Evolutionary conservation across 2,329 filamentous ascomycete species (phyloP).

Genomic region (Sporothrix mexicana): DNA sequence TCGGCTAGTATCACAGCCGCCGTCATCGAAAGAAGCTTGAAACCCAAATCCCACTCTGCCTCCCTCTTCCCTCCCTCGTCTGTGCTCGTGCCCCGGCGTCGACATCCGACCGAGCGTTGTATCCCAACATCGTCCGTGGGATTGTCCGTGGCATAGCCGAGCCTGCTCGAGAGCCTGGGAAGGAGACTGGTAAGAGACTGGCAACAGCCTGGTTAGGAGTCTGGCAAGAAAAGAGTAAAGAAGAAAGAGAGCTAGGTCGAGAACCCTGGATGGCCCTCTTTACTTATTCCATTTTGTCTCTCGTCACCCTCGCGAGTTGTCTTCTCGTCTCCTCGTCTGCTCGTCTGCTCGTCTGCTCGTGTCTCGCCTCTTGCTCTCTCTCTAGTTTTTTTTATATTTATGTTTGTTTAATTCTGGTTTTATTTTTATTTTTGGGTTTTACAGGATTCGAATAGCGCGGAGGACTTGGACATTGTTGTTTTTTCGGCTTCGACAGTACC

Average conservation of each 20-base stretch:
- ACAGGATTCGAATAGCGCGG: neutral
- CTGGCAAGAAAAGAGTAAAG: neutral
- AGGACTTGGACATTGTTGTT: slow-evolving; percentile 12
- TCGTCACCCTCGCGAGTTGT: neutral
- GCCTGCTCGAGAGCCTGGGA: slow-evolving; percentile 6
- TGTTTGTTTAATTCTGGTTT: too few relatives aligned
- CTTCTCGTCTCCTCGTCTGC: neutral
- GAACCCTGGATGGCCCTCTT: neutral
- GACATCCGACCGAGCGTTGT: slow-evolving; percentile 6
- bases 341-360: neutral
- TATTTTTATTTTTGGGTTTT: too few relatives aligned
- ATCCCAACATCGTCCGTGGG: slow-evolving; percentile 20
- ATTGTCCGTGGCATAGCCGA: slow-evolving; percentile 24
- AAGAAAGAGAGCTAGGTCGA: neutral
- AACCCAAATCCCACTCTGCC: slow-evolving; percentile 13
- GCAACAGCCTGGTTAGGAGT: too few relatives aligned
- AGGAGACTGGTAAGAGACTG: neutral
- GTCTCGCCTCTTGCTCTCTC: neutral
- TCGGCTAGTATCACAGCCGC: slow-evolving; percentile 12
- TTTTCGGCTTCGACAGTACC: slow-evolving; percentile 28
- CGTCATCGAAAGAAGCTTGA: slow-evolving; percentile 27
- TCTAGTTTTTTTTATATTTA: neutral
- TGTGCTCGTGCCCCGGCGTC: neutral
- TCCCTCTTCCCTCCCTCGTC: neutral
- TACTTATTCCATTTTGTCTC: neutral